These are phyloP conservation scores for Vitis hybrid DNA, from an alignment of 177 flowering plant genomes.

Conservation along the genomic window DNA sequence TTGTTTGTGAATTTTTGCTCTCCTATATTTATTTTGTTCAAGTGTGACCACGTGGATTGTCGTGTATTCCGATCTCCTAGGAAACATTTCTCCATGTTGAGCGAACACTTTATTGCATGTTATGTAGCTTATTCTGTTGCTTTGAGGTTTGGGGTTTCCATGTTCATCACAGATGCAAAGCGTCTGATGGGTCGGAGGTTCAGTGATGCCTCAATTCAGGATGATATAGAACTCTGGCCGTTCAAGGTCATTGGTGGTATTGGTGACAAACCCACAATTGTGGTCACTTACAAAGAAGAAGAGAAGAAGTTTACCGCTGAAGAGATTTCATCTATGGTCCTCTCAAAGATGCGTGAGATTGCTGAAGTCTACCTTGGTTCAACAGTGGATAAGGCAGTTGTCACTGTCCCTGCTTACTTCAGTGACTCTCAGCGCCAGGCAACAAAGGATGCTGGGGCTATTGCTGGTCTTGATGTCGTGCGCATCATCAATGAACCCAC, in stretches of 20 bases:
- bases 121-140: constrained; percentile 38
- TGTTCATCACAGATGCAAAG: constrained; percentile 15
- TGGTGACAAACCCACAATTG: constrained; percentile 1
- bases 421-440: constrained; percentile 6
- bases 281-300: background rate
- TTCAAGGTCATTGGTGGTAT: background rate
- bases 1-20: too few relatives aligned
- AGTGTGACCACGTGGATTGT: too few relatives aligned
- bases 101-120: constrained; percentile 35
- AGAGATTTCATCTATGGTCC: constrained; percentile 4
- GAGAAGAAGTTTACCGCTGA: background rate
- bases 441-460: constrained; percentile 2
- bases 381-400: background rate
- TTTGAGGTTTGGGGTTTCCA: constrained; percentile 38
- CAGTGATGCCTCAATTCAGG: constrained; percentile 1
- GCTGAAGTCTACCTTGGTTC: constrained; percentile 4
- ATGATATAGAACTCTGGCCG: background rate
- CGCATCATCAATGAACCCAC: constrained; percentile 6
- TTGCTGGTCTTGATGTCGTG: constrained; percentile 2
- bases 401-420: constrained; percentile 7
- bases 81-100: constrained; percentile 13
- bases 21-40: too few relatives aligned
- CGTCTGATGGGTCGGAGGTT: background rate
- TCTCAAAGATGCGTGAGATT: constrained; percentile 3
- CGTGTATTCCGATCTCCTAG: too few relatives aligned